Base-by-base conservation (phyloP, 305 asterid species). In the Stenogyne calaminthoides region DNA sequence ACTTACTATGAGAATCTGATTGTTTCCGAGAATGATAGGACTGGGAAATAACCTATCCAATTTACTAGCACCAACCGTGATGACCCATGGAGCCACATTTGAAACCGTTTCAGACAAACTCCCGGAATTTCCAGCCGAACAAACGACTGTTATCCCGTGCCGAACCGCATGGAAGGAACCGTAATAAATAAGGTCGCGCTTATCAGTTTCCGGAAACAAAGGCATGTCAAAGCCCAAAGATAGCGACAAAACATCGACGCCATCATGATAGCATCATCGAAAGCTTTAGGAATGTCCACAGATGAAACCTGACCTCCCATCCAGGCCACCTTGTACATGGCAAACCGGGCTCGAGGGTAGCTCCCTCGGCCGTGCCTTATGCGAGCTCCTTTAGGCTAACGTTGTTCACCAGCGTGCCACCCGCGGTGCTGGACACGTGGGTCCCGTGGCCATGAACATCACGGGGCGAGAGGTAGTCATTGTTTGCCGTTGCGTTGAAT, bases 231-330 rank as follows among this genome's bases (percentile, higher is more conserved):
- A 2, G 1, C 77, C 78, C 3, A 79, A 14, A 0, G 88, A 84
- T 0, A 77, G 7, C 0, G 86, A 82, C 70, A 84, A 25, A 19
- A 82, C 77, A 7, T 84, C 82, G 1, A 84, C 84, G 3, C 86
- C 76, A n/a, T 84, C 86, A 40, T 80, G 34, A 84, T 75, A 42
- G 86, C 88, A 58, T 76, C 79, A 37, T 84, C 84, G 3, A 84
- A 64, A 7, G 77, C 88, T 37, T 73, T 78, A 0, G 78, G 70
- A 16, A 84, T 3, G 69, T 81, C 85, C 0, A 59, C 78, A 2
- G 40, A 44, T 0, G 57, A 22, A 40, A 3, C 40, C 0, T 0
- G 9, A 12, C 39, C 25, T 22, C 25, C 64, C 39, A 25, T 27
- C 64, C 64, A 58, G 5, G 5, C 37, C 36, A 10, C 80, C 59